Conservation (phyloP, 495 filamentous ascomycete species). For the Glarea lozoyensis region DNA sequence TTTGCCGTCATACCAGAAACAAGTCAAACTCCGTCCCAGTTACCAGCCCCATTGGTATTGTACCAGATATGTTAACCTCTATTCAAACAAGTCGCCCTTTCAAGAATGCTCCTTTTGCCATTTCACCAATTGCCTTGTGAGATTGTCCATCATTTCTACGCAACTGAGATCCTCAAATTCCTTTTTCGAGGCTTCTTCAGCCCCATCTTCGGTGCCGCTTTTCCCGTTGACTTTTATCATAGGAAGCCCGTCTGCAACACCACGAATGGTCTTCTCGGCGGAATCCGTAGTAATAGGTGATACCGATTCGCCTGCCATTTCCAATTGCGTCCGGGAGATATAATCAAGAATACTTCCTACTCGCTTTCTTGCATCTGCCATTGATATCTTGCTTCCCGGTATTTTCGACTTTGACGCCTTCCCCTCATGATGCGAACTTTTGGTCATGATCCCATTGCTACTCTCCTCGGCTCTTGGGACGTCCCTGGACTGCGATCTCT, state of each 20-base stretch:
- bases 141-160: constrained; percentile 74
- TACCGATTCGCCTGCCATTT: constrained; percentile 57
- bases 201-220: constrained; percentile 12
- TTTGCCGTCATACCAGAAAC: too few relatives aligned
- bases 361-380: constrained; percentile 86
- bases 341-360: constrained; percentile 80
- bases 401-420: constrained; percentile 26
- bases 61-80: too few relatives aligned
- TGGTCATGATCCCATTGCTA: constrained; percentile 15
- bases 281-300: constrained; percentile 6
- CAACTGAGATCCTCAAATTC: constrained; percentile 61
- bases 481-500: constrained; percentile 60
- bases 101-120: constrained; percentile 57
- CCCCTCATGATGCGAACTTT: constrained; percentile 19
- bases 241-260: constrained; percentile 18
- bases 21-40: too few relatives aligned
- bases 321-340: constrained; percentile 82
- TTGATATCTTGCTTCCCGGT: constrained; percentile 59
- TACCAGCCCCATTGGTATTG: too few relatives aligned
- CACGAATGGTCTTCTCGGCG: constrained; percentile 14
- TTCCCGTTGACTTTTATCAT: constrained; percentile 27
- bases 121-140: constrained; percentile 65
- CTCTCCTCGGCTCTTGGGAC: constrained; percentile 22
- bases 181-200: constrained; percentile 2
- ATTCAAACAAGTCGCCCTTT: too few relatives aligned